phyloP scores from a whole-genome alignment of 2,329 filamentous ascomycete species.

The Fusarium musae region DNA sequence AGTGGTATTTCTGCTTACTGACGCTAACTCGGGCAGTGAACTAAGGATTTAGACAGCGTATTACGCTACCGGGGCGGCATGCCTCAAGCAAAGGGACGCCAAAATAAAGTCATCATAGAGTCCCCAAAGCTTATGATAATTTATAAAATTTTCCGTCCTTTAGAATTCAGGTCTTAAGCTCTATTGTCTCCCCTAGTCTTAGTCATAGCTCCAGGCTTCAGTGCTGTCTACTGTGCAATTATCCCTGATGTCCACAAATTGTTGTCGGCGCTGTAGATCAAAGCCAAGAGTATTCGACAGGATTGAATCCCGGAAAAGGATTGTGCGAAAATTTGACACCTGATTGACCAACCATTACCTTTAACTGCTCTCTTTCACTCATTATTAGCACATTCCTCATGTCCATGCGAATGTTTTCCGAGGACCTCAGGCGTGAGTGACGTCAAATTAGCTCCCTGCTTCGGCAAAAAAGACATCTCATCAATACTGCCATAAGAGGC shows the following conservation, averaged over 20 bases:
- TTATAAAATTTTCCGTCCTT: too few species aligned
- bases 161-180: neutral
- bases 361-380: neutral
- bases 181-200: too few species aligned
- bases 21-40: neutral
- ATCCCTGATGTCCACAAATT: neutral
- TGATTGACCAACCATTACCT: neutral
- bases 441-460: neutral
- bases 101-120: neutral
- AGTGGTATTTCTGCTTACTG: neutral
- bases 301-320: too few species aligned
- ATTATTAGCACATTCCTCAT: too few species aligned
- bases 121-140: fast-evolving
- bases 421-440: neutral
- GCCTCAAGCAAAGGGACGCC: neutral
- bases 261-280: too few species aligned
- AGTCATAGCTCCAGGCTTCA: neutral
- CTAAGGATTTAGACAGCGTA: neutral
- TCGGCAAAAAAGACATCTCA: neutral
- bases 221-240: neutral
- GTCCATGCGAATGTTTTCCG: fast-evolving
- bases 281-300: fast-evolving
- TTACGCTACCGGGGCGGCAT: neutral
- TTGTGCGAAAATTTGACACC: fast-evolving
- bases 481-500: neutral